Base-by-base conservation (phyloP, 2,329 filamentous ascomycete genomes). In the Teratosphaeria pseudoeucalypti region DNA sequence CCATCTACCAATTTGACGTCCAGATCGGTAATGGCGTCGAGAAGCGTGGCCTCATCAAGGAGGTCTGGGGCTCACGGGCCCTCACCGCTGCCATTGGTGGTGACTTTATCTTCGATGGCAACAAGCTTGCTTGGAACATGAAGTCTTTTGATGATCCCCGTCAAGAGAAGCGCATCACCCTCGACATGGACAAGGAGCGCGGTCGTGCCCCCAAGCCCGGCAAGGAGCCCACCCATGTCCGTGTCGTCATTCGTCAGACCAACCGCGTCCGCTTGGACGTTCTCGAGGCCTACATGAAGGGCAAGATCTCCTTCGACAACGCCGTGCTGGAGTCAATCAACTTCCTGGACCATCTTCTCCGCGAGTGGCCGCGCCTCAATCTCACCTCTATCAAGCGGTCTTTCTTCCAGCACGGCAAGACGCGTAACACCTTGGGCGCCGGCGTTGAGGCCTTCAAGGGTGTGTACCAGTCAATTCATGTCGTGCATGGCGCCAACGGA, bases 281-380 rank as follows among this genome's bases (percentile, higher is more conserved):
- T 0, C 79, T 97, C 0, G 75, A 81, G 2, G 77, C 78, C 0
- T 96, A 92, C 70, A 77, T 95, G 2, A 68, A 78, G 1, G 80
- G 84, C 55, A 76, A 81, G 60, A 76, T 81, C 23, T 74, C 78
- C 1, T 88, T 88, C 72, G 82, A 87, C 68, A 83, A 82, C 43
- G 76, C 80, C 23, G 85, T 92, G 23, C 80, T 92, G 7, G 89
- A 94, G 68, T 86, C 88, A 14, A 83, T 97, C 73, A 96, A 88
- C 71, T 96, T 96, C 69, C 78, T 96, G 4, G 94, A 99, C 64
- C 94, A 99, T 70, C 78, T 92, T 7, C 79, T 99, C 58, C 89
- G 94, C 4, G 85, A 95, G 72, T 80, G 77, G n/a, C 90, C 94
- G 0, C 86, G 86, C 0, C 76, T 84, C 67, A 75, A 79, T 1